A percentile compares a stretch with the other conserved stretches of the same genome.
These are phyloP conservation scores for Actinomortierella ambigua DNA, from an alignment of 371 early-diverging fungal species.

Conservation along the genomic window DNA sequence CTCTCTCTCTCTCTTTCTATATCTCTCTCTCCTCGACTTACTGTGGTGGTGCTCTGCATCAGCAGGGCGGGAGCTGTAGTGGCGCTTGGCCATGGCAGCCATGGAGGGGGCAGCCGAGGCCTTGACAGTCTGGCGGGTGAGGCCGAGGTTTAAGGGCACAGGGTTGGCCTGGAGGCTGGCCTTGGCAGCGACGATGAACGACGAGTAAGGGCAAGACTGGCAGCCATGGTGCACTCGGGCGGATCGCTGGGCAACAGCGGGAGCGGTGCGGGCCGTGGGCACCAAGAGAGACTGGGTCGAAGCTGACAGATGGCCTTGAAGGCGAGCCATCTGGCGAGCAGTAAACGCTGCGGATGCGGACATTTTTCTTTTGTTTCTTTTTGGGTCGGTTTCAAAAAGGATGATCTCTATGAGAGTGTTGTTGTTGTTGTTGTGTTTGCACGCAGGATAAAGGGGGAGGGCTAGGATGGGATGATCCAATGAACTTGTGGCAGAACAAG, in stretches of 20 bases:
- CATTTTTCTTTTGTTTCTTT: no score
- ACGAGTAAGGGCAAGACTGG: slow-evolving; percentile 8
- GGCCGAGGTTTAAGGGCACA: background rate
- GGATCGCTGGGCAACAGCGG: slow-evolving; percentile 15
- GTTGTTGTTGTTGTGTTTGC: no score
- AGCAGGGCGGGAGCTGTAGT: slow-evolving; percentile 40
- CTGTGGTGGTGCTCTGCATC: slow-evolving; percentile 40
- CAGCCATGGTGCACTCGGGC: slow-evolving; percentile 6
- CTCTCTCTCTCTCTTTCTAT: background rate
- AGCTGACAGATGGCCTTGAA: no score
- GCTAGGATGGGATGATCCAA: no score
- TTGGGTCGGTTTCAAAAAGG: no score
- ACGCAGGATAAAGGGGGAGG: no score
- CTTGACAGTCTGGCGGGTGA: slow-evolving; percentile 7
- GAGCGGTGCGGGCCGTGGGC: background rate
- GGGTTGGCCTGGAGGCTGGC: background rate
- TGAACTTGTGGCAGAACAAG: no score
- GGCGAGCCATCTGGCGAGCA: no score
- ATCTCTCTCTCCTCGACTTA: slow-evolving; percentile 22
- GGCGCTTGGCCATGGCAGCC: slow-evolving; percentile 19
- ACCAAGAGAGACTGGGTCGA: no score
- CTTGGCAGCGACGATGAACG: slow-evolving; percentile 5
- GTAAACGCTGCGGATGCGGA: no score
- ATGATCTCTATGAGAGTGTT: no score
- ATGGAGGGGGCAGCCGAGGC: background rate